Evolutionary conservation across 495 filamentous ascomycete genomes (phyloP), one percentile per base, ranked within the genome.

Genomic region (Pseudomonodictys pantanalensis): DNA sequence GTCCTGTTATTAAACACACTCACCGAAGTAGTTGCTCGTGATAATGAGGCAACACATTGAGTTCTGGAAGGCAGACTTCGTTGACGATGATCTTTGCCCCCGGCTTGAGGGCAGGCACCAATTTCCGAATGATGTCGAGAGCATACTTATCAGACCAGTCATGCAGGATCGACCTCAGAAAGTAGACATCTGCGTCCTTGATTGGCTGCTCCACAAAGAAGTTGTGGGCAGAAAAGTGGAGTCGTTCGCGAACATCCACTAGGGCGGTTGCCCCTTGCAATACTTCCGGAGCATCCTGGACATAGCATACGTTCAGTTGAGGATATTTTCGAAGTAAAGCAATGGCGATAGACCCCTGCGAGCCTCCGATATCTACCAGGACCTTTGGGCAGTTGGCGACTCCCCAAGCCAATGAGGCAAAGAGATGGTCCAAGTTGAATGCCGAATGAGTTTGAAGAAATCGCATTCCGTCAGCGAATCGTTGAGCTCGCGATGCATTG

Each of bases 1-100:
- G 8, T 17, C 41, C 7, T 8, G 32, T 35, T 35, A 35, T 15
- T 7, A 8, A 35, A 41, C 15, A 41, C 38, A 41, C 38, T 41
- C 20, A 28, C 44, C 44, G 20, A 2, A 25, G 68, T 70, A 8
- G 76, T 71, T 12, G 70, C 71, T 72, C 63, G 65, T 4, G 62
- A 55, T 53, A 25, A 32, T 30, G 50, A 23, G 17, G 18, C 11
- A 20, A 12, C 48, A 28, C 22, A 24, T 22, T 29, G 23, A 30
- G 20, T 23, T 25, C 30, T 26, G 45, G 46, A 50, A 58, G 17
- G 9, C 11, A 23, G 28, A 50, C n/a, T 24, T 52, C 23, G n/a
- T 30, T 43, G 52, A 60, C 24, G 26, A 60, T 15, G 47, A 59
- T 22, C 20, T 42, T 35, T 2, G 50, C 50, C 17, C 58, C 50